Conservation (phyloP, 1,284 basidiomycete genomes). For the Grifola frondosa region DNA sequence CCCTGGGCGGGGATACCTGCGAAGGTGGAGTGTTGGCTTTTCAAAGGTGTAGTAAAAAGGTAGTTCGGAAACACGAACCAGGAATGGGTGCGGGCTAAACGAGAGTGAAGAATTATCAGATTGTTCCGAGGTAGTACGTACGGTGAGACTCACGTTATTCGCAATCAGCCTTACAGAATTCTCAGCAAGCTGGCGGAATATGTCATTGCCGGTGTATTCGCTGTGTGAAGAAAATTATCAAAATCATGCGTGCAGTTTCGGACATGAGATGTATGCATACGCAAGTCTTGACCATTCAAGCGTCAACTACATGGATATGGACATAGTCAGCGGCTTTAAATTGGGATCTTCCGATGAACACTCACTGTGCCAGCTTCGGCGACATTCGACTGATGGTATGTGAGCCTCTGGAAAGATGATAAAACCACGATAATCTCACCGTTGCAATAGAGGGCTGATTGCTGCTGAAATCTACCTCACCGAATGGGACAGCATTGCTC, state of each 20-base stretch:
- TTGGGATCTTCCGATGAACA: slow-evolving; percentile 1
- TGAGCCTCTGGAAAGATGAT: not conserved
- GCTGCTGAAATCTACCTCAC: slow-evolving; percentile 47
- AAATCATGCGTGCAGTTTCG: not conserved
- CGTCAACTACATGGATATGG: slow-evolving; percentile 38
- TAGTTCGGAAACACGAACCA: no score
- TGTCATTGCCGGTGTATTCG: slow-evolving; percentile 54
- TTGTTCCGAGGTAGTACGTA: not conserved
- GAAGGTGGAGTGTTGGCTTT: slow-evolving; percentile 43
- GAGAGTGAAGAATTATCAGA: no score
- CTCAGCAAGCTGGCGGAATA: slow-evolving; percentile 51
- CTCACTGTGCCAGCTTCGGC: slow-evolving; percentile 66
- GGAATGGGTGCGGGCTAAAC: slow-evolving; percentile 43
- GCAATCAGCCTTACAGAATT: slow-evolving; percentile 49
- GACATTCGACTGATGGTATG: slow-evolving; percentile 49
- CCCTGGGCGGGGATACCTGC: slow-evolving; percentile 48
- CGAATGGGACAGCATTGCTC: slow-evolving; percentile 50
- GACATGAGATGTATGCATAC: slow-evolving; percentile 13
- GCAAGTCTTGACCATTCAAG: slow-evolving; percentile 41
- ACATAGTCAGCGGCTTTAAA: no score
- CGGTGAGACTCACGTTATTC: slow-evolving; percentile 21
- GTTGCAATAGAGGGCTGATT: slow-evolving; percentile 38
- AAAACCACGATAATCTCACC: slow-evolving; percentile 34
- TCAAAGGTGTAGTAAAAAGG: no score
- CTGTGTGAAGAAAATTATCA: slow-evolving; percentile 21